These are phyloP conservation scores for Alternaria sp. DNA, from an alignment of 2,329 filamentous ascomycete genomes.

Conservation along the genomic window DNA sequence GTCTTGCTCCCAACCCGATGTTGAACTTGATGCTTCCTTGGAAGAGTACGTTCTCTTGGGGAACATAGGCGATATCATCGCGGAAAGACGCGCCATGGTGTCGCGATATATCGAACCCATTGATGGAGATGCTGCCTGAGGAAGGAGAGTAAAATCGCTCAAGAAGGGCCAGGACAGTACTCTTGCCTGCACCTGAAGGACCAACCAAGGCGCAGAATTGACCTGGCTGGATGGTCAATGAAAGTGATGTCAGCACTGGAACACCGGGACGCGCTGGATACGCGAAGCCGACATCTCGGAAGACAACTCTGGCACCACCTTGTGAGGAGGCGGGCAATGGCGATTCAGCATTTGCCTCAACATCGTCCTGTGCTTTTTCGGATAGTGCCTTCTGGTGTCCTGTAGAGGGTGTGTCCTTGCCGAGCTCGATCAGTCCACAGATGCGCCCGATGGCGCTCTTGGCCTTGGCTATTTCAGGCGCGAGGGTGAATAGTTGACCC, in stretches of 20 bases:
- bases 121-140: slow-evolving; percentile 62
- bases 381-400: slow-evolving; percentile 89
- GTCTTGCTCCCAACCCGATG: slow-evolving; percentile 59
- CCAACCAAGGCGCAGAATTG: slow-evolving; percentile 72
- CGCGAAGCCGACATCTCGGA: slow-evolving; percentile 69
- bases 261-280: slow-evolving; percentile 71
- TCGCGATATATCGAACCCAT: slow-evolving; percentile 59
- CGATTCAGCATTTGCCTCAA: slow-evolving; percentile 43
- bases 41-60: slow-evolving; percentile 59
- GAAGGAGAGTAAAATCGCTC: slow-evolving; percentile 65
- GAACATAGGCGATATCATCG: slow-evolving; percentile 57
- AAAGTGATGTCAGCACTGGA: slow-evolving; percentile 65
- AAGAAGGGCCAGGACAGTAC: slow-evolving; percentile 65
- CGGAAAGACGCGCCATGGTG: slow-evolving; percentile 52
- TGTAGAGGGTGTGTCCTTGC: slow-evolving; percentile 25
- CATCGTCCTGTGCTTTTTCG: slow-evolving; percentile 56
- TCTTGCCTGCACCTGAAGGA: slow-evolving; percentile 73
- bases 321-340: slow-evolving; percentile 75
- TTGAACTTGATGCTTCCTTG: slow-evolving; percentile 60
- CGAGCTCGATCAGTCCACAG: slow-evolving; percentile 67
- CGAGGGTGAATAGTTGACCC: slow-evolving; percentile 78
- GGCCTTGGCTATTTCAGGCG: slow-evolving; percentile 77
- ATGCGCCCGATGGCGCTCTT: slow-evolving; percentile 76
- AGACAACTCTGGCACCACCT: slow-evolving; percentile 57
- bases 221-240: slow-evolving; percentile 65